Percentiles rank a stretch among this genome's conserved stretches.
These are phyloP conservation scores for Zasmidium angulare DNA, from an alignment of 2,329 filamentous ascomycete species.

Conservation along the genomic window DNA sequence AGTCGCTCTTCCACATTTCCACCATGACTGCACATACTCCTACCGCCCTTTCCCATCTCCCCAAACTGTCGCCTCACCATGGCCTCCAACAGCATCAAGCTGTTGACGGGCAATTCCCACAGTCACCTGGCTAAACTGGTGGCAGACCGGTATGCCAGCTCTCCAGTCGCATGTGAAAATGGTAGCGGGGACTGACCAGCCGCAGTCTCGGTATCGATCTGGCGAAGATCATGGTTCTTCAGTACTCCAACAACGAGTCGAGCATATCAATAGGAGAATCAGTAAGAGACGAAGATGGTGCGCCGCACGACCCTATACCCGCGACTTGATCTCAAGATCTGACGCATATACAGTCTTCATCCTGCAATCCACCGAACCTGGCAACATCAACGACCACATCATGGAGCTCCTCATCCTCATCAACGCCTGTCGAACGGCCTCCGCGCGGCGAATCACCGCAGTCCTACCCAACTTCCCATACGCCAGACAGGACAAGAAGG, in stretches of 20 bases:
- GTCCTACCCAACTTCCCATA: conserved; percentile 97
- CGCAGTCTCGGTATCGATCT: conserved; percentile 71
- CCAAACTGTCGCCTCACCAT: conserved; percentile 43
- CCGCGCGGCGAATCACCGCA: conserved; percentile 87
- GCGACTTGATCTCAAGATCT: conserved; percentile 2
- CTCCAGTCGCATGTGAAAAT: background rate
- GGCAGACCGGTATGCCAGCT: conserved; percentile 59
- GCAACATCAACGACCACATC: conserved; percentile 95
- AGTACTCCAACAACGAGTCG: conserved; percentile 85
- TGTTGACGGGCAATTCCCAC: conserved; percentile 74
- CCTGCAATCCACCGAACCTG: conserved; percentile 88
- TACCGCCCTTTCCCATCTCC: conserved; percentile 7
- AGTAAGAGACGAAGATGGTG: conserved; percentile 92
- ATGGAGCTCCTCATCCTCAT: conserved; percentile 99
- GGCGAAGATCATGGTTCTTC: conserved; percentile 75
- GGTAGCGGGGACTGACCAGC: conserved; percentile 7
- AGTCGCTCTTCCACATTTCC: conserved; percentile 3
- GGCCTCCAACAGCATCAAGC: conserved; percentile 73
- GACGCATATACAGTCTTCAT: conserved; percentile 70
- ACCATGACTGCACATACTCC: conserved; percentile 18
- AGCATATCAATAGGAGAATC: conserved; percentile 94
- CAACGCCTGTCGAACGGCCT: conserved; percentile 85
- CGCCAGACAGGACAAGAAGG: conserved; percentile 96
- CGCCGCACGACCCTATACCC: conserved; percentile 14
- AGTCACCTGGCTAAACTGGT: conserved; percentile 69